Evolutionary conservation across 352 stramenopile genomes (phyloP).

Genomic region (Globisporangium perplexum): DNA sequence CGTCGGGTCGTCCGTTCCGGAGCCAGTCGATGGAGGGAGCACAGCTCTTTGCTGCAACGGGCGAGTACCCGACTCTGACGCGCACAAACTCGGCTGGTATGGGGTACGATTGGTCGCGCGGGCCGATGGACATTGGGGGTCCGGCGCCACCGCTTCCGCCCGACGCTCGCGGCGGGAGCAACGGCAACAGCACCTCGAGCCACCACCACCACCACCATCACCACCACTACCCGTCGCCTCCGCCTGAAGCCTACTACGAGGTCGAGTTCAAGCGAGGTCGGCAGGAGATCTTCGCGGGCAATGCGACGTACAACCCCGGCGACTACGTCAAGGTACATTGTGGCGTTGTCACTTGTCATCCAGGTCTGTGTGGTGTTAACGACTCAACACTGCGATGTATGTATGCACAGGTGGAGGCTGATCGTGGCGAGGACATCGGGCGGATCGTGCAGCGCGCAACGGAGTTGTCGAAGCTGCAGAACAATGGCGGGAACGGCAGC

Average conservation of each 20-base stretch:
- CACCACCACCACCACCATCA: constrained; percentile 2
- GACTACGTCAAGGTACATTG: constrained; percentile 89
- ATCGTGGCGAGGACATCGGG: constrained; percentile 96
- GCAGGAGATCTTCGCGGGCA: constrained; percentile 87
- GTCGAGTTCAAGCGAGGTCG: constrained; percentile 95
- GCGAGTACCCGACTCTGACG: constrained; percentile 54
- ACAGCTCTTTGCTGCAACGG: constrained; percentile 45
- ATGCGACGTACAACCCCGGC: constrained; percentile 83
- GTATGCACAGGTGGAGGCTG: constrained; percentile 89
- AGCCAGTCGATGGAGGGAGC: constrained; percentile 74
- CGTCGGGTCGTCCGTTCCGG: constrained; percentile 45
- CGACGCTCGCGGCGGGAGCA: constrained; percentile 25
- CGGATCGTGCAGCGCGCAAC: constrained; percentile 87
- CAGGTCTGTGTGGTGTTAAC: background rate
- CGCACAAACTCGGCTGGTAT: constrained; percentile 58
- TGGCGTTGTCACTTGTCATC: constrained; percentile 1
- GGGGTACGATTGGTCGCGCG: constrained; percentile 61
- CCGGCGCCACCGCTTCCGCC: constrained; percentile 55
- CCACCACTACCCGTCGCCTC: constrained; percentile 43
- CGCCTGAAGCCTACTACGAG: constrained; percentile 87
- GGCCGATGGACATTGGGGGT: constrained; percentile 24
- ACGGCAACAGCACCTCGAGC: background rate
- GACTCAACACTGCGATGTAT: background rate
- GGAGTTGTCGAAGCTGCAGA: constrained; percentile 73
- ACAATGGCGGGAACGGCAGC: constrained; percentile 2